Conservation (phyloP, 768 basidiomycete species). For the Trametes gibbosa region DNA sequence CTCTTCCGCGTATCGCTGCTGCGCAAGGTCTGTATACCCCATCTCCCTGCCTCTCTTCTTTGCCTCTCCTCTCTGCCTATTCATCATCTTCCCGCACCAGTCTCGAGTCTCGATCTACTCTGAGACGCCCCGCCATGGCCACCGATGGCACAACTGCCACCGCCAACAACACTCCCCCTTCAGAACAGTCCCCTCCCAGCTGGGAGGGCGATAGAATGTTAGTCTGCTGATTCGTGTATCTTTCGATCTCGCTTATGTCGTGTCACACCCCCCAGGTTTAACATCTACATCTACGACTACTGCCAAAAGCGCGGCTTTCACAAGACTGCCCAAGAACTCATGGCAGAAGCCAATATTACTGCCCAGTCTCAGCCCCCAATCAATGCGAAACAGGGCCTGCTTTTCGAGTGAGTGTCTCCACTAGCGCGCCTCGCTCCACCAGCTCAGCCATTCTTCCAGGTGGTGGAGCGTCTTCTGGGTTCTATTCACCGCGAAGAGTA, state of each 20-base stretch:
- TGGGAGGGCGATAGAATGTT: conserved; percentile 90
- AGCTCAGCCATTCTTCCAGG: conserved; percentile 36
- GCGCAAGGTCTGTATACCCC: conserved; percentile 17
- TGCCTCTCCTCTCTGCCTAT: background rate
- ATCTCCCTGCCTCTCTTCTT: background rate
- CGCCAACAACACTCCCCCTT: background rate
- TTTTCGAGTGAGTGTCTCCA: conserved; percentile 65
- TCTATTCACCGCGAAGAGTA: conserved; percentile 77
- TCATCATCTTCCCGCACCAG: conserved; percentile 12
- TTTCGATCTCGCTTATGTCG: background rate
- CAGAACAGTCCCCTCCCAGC: conserved; percentile 34
- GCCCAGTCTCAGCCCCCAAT: conserved; percentile 69
- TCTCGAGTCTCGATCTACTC: conserved; percentile 5
- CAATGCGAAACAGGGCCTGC: conserved; percentile 76
- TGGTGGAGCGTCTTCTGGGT: conserved; percentile 94
- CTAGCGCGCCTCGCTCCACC: background rate
- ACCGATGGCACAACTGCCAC: conserved; percentile 11
- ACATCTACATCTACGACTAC: conserved; percentile 87
- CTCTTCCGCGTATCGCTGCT: conserved; percentile 12
- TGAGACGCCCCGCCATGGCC: conserved; percentile 21
- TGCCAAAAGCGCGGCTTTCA: conserved; percentile 75
- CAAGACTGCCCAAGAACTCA: conserved; percentile 69
- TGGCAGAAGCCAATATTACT: conserved; percentile 63
- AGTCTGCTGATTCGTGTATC: conserved; percentile 28
- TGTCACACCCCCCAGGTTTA: conserved; percentile 55